phyloP scores from a whole-genome alignment of 768 basidiomycete genomes.

The Leccinum subgranulosum region DNA sequence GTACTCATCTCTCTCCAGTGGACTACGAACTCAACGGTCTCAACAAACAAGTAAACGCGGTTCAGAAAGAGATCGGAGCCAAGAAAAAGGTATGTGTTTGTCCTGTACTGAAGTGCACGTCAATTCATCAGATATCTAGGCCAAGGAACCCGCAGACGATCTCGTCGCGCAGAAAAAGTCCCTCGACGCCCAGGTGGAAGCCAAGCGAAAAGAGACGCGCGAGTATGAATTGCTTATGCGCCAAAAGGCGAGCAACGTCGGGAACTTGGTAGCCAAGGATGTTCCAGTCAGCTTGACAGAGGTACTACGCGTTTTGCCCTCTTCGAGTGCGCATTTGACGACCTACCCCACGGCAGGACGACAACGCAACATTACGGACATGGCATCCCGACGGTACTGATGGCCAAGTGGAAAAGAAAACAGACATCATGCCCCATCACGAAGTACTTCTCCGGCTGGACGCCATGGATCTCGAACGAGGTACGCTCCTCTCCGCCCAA shows the following conservation, averaged over 20 bases:
- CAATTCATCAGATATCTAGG: conserved; percentile 42
- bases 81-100: conserved; percentile 77
- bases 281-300: conserved; percentile 88
- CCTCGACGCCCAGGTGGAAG: conserved; percentile 79
- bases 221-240: conserved; percentile 79
- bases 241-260: conserved; percentile 74
- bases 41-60: conserved; percentile 79
- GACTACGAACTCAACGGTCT: conserved; percentile 80
- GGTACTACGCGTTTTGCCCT: conserved; percentile 44
- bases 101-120: neutral
- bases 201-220: conserved; percentile 70
- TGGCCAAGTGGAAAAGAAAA: conserved; percentile 66
- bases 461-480: conserved; percentile 96
- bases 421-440: conserved; percentile 92
- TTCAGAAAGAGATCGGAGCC: conserved; percentile 91
- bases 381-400: conserved; percentile 84
- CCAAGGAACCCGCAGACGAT: conserved; percentile 88
- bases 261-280: conserved; percentile 87
- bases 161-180: conserved; percentile 79
- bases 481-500: conserved; percentile 33
- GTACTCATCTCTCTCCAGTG: conserved; percentile 45
- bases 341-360: conserved; percentile 56
- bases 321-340: neutral
- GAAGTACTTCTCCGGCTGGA: conserved; percentile 92
- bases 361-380: conserved; percentile 76